Conservation (phyloP, 1,284 basidiomycete genomes). For the Agaricales sp. region DNA sequence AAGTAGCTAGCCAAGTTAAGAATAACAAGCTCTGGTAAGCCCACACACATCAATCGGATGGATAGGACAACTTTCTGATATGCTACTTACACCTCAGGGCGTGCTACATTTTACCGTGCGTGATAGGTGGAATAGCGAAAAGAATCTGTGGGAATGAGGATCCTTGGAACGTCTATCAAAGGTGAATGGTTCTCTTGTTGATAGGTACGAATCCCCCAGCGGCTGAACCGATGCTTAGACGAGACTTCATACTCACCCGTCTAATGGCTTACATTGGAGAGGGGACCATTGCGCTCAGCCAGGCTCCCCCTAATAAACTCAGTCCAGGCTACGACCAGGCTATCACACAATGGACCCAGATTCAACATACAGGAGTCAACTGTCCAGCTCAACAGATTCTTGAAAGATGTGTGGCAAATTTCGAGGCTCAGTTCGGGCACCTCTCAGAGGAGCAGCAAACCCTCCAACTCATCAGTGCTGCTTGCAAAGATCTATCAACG, state of each 20-base stretch:
- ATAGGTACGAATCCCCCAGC: no score
- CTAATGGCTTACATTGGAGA: constrained; percentile 8
- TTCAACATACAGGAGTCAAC: background rate
- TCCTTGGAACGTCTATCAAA: background rate
- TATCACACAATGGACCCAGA: background rate
- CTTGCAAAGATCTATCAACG: constrained; percentile 17
- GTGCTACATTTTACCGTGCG: background rate
- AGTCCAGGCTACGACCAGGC: background rate
- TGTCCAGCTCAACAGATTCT: constrained; percentile 12
- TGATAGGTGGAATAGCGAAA: background rate
- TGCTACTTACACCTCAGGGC: no score
- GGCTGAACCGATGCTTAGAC: background rate
- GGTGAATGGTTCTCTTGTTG: background rate
- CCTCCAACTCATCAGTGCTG: constrained; percentile 16
- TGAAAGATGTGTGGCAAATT: constrained; percentile 17
- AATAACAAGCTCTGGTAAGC: constrained; percentile 37
- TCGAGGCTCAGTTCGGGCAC: constrained; percentile 14
- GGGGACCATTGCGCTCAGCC: background rate
- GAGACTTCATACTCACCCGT: constrained; percentile 2
- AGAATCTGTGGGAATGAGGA: background rate
- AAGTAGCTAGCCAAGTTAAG: constrained; percentile 26
- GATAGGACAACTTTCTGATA: no score
- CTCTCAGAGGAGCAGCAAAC: constrained; percentile 10
- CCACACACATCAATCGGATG: no score
- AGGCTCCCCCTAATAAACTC: background rate